Evolutionary conservation across 257 asterid species (phyloP).

Genomic region (Rubia yunnanensis): DNA sequence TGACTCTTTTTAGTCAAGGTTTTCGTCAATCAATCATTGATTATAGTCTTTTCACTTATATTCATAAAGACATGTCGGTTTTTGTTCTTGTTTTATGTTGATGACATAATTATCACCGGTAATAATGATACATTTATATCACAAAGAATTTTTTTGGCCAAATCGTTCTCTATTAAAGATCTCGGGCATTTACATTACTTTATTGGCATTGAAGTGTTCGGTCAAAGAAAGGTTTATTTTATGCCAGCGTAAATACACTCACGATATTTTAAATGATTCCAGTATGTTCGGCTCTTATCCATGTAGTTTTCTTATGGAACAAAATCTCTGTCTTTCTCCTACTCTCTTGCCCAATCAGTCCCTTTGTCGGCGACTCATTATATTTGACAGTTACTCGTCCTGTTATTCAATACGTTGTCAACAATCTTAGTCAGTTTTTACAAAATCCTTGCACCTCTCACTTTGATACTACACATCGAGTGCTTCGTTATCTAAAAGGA

Average conservation of each 20-base stretch:
- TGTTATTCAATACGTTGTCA: not conserved
- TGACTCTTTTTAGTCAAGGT: not conserved
- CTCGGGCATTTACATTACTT: not conserved
- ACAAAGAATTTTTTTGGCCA: not conserved
- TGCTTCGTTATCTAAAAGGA: not conserved
- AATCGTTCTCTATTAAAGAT: constrained; percentile 6
- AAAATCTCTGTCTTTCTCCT: not conserved
- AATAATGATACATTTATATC: not conserved
- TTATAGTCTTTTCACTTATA: not conserved
- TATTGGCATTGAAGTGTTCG: not conserved
- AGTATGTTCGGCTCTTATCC: not conserved
- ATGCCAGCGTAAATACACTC: constrained; percentile 3
- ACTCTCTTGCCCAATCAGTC: not conserved
- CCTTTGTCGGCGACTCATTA: not conserved
- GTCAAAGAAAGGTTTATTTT: not conserved
- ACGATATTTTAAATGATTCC: not conserved
- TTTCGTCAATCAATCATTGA: not conserved
- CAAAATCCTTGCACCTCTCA: not conserved
- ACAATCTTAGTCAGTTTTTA: not conserved
- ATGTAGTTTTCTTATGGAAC: not conserved
- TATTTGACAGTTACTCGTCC: not conserved
- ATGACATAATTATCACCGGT: not conserved
- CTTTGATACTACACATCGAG: not conserved
- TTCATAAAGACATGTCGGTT: not conserved
- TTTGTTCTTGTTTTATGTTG: not conserved